Conservation (phyloP, 1,139 yeast genomes). For the Meyerozyma carpophila region DNA sequence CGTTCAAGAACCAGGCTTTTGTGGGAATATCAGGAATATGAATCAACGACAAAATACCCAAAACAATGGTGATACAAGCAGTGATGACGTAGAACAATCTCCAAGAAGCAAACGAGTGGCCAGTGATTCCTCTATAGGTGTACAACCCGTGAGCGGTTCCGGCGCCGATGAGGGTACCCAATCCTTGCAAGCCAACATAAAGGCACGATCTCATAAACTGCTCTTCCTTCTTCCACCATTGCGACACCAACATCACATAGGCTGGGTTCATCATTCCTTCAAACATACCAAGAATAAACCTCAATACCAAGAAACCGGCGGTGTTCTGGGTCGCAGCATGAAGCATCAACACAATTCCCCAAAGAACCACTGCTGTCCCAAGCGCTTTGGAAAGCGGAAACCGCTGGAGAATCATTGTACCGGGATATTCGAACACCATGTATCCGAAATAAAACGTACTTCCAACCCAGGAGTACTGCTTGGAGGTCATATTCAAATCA, state of each 20-base stretch:
- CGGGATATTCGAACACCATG: conserved; percentile 30
- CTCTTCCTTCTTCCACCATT: conserved; percentile 7
- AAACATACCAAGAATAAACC: conserved; percentile 28
- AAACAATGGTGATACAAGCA: conserved; percentile 9
- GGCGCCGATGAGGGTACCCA: conserved; percentile 12
- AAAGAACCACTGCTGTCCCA: conserved; percentile 17
- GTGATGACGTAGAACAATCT: conserved; percentile 11
- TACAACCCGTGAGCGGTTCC: conserved; percentile 4
- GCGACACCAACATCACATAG: conserved; percentile 10
- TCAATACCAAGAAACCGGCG: conserved; percentile 26
- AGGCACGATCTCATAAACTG: background rate
- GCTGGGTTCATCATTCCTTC: conserved; percentile 11
- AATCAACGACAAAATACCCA: conserved; percentile 6
- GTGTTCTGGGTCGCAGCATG: conserved; percentile 22
- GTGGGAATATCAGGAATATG: conserved; percentile 14
- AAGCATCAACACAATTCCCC: conserved; percentile 24
- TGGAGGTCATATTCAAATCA: conserved; percentile 27
- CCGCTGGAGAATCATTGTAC: conserved; percentile 28
- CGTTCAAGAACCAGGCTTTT: conserved; percentile 20
- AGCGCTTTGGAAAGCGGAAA: conserved; percentile 25
- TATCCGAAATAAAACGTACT: conserved; percentile 44
- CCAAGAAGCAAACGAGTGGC: conserved; percentile 12
- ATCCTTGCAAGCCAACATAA: conserved; percentile 10
- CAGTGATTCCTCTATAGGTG: conserved; percentile 1
- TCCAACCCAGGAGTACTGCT: conserved; percentile 43